Evolutionary conservation across 129 eudicot genomes (phyloP).

Genomic region (Silybum marianum): DNA sequence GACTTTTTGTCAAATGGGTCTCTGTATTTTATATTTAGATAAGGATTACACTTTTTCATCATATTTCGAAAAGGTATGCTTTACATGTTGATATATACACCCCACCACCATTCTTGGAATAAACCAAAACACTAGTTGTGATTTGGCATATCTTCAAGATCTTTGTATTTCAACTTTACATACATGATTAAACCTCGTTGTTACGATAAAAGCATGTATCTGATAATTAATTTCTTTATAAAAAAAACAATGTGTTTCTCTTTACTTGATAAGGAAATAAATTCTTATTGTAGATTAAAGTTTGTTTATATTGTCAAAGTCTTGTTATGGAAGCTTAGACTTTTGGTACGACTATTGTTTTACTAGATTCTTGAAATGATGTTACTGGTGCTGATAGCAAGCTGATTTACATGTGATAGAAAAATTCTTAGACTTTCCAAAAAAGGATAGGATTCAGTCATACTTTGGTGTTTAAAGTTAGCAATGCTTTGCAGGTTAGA

Average conservation of each 20-base stretch:
- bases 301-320: background rate
- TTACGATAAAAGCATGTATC: background rate
- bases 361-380: conserved; percentile 20
- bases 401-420: background rate
- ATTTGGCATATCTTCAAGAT: conserved; percentile 19
- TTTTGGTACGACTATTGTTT: background rate
- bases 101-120: conserved; percentile 35
- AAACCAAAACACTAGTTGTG: conserved; percentile 19
- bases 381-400: conserved; percentile 9
- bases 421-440: background rate
- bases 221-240: background rate
- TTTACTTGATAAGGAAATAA: conserved; percentile 15
- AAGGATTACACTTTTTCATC: conserved; percentile 21
- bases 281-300: conserved; percentile 7
- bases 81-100: conserved; percentile 25
- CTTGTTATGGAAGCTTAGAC: conserved; percentile 21
- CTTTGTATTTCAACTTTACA: conserved; percentile 5
- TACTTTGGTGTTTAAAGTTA: conserved; percentile 15
- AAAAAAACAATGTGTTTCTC: background rate
- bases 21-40: conserved; percentile 24
- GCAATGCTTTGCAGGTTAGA: background rate
- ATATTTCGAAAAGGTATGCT: conserved; percentile 21
- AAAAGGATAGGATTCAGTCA: conserved; percentile 27
- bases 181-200: background rate
- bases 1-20: conserved; percentile 17